Base-by-base conservation (phyloP, 192 early-diverging fungal genomes). In the Umbelopsis vinacea region DNA sequence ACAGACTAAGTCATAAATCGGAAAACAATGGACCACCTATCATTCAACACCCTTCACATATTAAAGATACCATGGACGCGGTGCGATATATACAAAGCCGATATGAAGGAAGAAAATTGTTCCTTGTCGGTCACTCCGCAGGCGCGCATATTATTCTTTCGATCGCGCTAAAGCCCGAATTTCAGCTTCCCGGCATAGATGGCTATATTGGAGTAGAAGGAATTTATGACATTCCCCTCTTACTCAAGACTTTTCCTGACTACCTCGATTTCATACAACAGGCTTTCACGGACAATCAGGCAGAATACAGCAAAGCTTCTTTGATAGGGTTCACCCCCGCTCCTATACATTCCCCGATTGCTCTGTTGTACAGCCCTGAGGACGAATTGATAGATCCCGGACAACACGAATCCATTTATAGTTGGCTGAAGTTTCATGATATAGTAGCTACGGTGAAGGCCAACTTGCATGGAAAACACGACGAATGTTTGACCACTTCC, bases 191-290 rank as follows among this genome's bases (percentile, higher is more conserved):
- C 5, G 57, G 71, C 4, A 81, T 93, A 24, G 24, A 70, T 6
- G 92, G 93, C 29, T 85, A 92, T 1, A 37, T 95, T 22, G 94
- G 94, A 2, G 84, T 93, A 0, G 89, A 93, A 72, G 96, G 94
- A 1, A 94, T 97, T 73, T 97, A 95, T 81, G 87, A 95, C 60
- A 83, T 95, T 24, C 87, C 87, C 15, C 69, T 71, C 1, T 76
- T 97, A 33, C 66, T 94, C 14, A 70, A 76, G 23, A 79, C 69
- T 12, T 92, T 87, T 68, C 92, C 94, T 4, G 66, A 67, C 9
- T 96, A 96, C 74, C 47, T 71, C 14, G 90, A 90, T 52, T 95
- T 95, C 75, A 81, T 97, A 33, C 73, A 83, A 4, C 83, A 83
- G 71, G 94, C 89, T 17, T 97, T 97, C 80, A 78, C 81, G 2